Evolutionary conservation across 352 stramenopile species (phyloP).

Genomic region (Pythium coloratum): DNA sequence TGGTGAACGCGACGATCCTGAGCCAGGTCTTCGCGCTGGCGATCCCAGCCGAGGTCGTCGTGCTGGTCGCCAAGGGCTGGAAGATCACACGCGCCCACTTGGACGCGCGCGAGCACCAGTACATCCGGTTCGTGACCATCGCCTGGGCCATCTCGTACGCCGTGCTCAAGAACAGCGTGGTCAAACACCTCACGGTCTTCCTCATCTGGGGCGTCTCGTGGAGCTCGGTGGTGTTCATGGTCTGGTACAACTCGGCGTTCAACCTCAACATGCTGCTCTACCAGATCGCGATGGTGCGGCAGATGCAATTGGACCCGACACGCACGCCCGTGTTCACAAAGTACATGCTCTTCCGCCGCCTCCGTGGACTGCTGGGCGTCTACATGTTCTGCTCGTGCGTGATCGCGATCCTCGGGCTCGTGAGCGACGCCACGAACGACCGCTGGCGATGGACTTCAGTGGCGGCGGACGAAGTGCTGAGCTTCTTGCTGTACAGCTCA

Average conservation of each 20-base stretch:
- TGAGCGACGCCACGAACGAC: conserved; percentile 38
- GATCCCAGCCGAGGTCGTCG: conserved; percentile 44
- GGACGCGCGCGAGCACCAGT: conserved; percentile 44
- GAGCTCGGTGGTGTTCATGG: conserved; percentile 57
- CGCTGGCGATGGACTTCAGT: conserved; percentile 38
- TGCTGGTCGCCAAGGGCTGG: conserved; percentile 71
- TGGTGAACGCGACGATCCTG: conserved; percentile 40
- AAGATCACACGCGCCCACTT: conserved; percentile 62
- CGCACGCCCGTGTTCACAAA: conserved; percentile 66
- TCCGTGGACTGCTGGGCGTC: conserved; percentile 42
- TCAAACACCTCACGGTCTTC: conserved; percentile 47
- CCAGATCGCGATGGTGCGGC: conserved; percentile 60
- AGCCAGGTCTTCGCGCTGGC: conserved; percentile 46
- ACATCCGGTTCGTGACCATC: conserved; percentile 57
- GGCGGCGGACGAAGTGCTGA: conserved; percentile 42
- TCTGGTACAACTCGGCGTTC: conserved; percentile 72
- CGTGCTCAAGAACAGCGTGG: conserved; percentile 42
- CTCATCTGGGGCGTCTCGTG: conserved; percentile 57
- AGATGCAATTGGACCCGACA: conserved; percentile 44
- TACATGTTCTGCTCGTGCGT: conserved; percentile 62
- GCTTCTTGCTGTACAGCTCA: conserved; percentile 38
- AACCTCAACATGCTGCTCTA: conserved; percentile 74
- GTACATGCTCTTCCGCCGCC: conserved; percentile 60
- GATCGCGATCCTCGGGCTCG: conserved; percentile 41
- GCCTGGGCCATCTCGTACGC: conserved; percentile 47